Conservation (phyloP, 1,139 yeast species). For the Pichia sp. region DNA sequence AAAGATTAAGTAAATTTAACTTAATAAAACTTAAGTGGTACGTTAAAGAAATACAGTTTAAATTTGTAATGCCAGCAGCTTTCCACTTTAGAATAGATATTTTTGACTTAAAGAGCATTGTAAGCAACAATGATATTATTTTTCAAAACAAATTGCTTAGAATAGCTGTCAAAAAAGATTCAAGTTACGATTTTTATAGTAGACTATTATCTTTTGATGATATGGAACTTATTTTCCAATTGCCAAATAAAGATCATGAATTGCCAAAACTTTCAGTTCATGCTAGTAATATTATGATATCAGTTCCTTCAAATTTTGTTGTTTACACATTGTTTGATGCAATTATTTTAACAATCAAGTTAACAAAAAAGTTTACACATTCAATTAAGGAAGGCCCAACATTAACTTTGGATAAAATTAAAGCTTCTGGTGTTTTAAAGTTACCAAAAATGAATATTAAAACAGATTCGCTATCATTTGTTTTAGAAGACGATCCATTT, state of each 20-base stretch:
- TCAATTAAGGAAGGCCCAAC: slow-evolving; percentile 38
- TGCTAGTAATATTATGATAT: slow-evolving; percentile 39
- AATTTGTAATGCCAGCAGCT: slow-evolving; percentile 38
- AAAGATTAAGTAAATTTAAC: slow-evolving; percentile 14
- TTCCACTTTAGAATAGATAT: slow-evolving; percentile 45
- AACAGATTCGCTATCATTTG: slow-evolving; percentile 42
- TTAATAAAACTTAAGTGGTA: slow-evolving; percentile 23
- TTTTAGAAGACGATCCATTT: slow-evolving; percentile 79
- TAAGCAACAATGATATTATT: slow-evolving; percentile 23
- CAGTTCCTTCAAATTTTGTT: slow-evolving; percentile 45
- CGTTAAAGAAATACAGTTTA: slow-evolving; percentile 28
- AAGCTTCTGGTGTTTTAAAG: slow-evolving; percentile 34
- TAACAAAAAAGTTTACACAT: slow-evolving; percentile 47
- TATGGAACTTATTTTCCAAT: slow-evolving; percentile 22
- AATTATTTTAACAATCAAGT: slow-evolving; percentile 47
- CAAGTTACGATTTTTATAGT: not conserved
- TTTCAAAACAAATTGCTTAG: slow-evolving; percentile 37
- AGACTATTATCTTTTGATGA: slow-evolving; percentile 14
- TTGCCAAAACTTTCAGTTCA: slow-evolving; percentile 32
- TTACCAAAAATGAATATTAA: slow-evolving; percentile 50
- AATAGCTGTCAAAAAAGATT: slow-evolving; percentile 37
- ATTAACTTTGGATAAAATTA: slow-evolving; percentile 33
- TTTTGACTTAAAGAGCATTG: slow-evolving; percentile 25
- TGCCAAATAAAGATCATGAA: slow-evolving; percentile 14
- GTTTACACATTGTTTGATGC: slow-evolving; percentile 59